Percentiles rank a stretch among this genome's conserved stretches.
These are phyloP conservation scores for Tylopilus plumbeoviolaceoides DNA, from an alignment of 768 basidiomycete genomes.

Conservation along the genomic window DNA sequence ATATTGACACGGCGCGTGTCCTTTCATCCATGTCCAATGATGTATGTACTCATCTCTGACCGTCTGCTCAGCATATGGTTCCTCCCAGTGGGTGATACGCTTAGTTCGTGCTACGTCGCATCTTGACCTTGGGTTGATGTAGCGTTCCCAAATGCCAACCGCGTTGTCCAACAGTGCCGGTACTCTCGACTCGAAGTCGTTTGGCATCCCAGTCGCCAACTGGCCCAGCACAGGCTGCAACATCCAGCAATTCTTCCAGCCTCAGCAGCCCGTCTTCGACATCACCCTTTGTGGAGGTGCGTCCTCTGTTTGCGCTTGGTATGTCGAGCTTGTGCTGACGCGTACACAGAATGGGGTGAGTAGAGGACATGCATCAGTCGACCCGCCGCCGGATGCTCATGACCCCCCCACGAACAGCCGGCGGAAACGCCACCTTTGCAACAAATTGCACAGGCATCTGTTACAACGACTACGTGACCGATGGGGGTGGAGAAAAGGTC, in stretches of 20 bases:
- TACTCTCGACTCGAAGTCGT: conserved; percentile 48
- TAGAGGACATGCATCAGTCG: background rate
- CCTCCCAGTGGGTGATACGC: conserved; percentile 20
- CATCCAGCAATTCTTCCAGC: conserved; percentile 41
- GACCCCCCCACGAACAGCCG: conserved; percentile 41
- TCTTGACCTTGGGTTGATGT: background rate
- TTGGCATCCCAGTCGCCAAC: conserved; percentile 68
- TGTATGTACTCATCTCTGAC: background rate
- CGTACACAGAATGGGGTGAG: conserved; percentile 31
- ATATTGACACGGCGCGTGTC: conserved; percentile 35
- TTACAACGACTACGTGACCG: conserved; percentile 68
- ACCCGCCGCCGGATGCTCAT: conserved; percentile 6
- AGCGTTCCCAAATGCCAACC: too few species aligned
- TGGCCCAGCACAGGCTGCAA: conserved; percentile 58
- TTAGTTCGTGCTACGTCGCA: background rate
- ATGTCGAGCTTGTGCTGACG: background rate
- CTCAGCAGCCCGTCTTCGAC: conserved; percentile 67
- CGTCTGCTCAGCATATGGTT: conserved; percentile 21
- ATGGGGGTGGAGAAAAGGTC: too few species aligned
- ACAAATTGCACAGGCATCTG: conserved; percentile 51
- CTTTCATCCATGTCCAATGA: background rate
- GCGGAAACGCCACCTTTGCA: too few species aligned
- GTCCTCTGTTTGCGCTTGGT: conserved; percentile 20
- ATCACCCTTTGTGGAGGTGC: conserved; percentile 66
- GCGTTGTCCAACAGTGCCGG: conserved; percentile 45